Conservation (phyloP, 495 filamentous ascomycete genomes). For the Penicillium verhagenii region DNA sequence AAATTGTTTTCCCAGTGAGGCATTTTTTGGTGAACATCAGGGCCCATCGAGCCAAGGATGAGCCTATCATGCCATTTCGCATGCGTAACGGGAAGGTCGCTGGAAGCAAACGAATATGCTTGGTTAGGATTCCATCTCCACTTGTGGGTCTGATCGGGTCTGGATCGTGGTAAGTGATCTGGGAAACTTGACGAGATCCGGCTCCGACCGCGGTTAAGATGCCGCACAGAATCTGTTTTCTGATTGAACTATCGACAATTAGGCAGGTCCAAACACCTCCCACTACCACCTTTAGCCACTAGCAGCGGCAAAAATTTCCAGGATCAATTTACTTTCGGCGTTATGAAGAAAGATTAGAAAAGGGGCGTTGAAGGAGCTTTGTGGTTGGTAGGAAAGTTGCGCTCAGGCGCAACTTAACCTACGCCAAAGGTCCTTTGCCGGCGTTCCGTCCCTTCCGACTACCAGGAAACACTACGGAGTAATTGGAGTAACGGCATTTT, state of each 20-base stretch:
- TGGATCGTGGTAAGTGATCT: neutral
- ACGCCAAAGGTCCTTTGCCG: neutral
- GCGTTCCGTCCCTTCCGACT: neutral
- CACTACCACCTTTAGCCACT: neutral
- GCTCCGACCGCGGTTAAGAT: neutral
- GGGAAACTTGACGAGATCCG: neutral
- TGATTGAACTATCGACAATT: neutral
- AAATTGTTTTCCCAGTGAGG: constrained; percentile 1
- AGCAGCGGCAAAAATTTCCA: neutral
- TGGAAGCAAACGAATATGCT: neutral
- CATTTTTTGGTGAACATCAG: neutral
- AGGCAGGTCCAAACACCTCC: neutral
- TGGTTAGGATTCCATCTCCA: neutral
- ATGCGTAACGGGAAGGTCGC: neutral
- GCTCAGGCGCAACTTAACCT: neutral
- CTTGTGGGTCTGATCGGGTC: neutral
- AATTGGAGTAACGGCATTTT: too few species aligned
- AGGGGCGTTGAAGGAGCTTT: neutral
- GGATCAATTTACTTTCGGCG: neutral
- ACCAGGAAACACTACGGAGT: neutral
- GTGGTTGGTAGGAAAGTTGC: constrained; percentile 1
- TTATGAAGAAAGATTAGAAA: neutral
- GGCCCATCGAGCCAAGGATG: neutral
- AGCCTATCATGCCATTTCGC: neutral
- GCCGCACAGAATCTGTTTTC: neutral